Evolutionary conservation across 208 protist species (phyloP), one percentile per base, ranked within the genome.

Genomic region (Paratrypanosoma confusum): DNA sequence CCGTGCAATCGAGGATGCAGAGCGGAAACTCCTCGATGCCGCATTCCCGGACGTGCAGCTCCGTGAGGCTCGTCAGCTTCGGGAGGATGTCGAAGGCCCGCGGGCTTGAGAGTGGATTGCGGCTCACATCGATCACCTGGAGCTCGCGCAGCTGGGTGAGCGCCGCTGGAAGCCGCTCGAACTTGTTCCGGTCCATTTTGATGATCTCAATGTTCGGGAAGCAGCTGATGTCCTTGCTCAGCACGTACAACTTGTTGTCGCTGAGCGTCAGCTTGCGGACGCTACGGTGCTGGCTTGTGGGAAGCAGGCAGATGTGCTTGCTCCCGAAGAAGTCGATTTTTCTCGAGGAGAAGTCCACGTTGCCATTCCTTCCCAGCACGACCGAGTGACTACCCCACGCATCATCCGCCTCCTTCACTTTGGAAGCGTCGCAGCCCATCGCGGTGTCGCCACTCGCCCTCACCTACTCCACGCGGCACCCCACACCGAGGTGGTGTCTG

Each of bases 231-330:
- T 91, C 77, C 50, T 83, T 84, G 2, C 75, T 75, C 6, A 91
- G 52, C 3, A 62, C 71, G 45, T 91, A 91, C 0, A 91, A 62
- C 21, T 54, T 63, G 54, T 91, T 91, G 39, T 84, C 71, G 7
- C 65, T 74, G 5, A 91, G 56, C 34, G 71, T 79, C 14, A 91
- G 59, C 8, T 68, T 70, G 5, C 65, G 75, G 13, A 78, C 78
- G 7, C 54, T 79, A 39, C 70, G 69, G 42, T 87, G 71, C 18
- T 68, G 46, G 42, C 85, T 78, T 28, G 68, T 42, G 18, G 57
- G 69, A 34, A 91, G 84, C 53, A 81, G 54, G 20, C 72, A 47
- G 26, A 91, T 65, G 31, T 81, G 72, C 6, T 69, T 56, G 11
- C 51, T 46, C 0, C 65, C 71, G 16, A 91, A 50, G 35, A 75